A percentile compares a stretch with the other conserved stretches of the same genome.
Evolutionary conservation across 2,329 filamentous ascomycete genomes (phyloP).

Genomic region (Ophiocordyceps australis): DNA sequence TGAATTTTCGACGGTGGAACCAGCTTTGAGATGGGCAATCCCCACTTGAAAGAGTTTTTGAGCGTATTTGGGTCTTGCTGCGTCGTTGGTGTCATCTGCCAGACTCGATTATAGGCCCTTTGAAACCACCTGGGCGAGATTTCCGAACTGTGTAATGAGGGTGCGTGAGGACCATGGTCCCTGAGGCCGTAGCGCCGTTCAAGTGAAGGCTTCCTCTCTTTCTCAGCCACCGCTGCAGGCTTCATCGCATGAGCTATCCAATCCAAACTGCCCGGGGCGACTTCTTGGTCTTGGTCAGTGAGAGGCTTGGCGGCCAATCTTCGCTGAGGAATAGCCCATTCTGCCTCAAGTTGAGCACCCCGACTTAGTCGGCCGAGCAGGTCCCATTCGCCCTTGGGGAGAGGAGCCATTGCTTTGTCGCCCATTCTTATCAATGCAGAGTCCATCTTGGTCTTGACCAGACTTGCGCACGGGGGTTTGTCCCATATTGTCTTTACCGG

Average conservation of each 20-base stretch:
- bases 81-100: constrained; percentile 25
- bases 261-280: constrained; percentile 11
- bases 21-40: constrained; percentile 10
- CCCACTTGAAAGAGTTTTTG: constrained; percentile 26
- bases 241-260: constrained; percentile 23
- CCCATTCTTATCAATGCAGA: constrained; percentile 27
- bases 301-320: constrained; percentile 6
- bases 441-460: constrained; percentile 22
- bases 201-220: constrained; percentile 15
- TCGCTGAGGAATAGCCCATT: constrained; percentile 18
- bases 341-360: constrained; percentile 16
- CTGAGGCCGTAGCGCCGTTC: constrained; percentile 17
- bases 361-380: constrained; percentile 25
- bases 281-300: not conserved
- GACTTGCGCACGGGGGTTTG: constrained; percentile 17
- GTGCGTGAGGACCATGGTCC: too few species aligned
- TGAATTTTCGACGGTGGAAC: constrained; percentile 14
- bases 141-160: constrained; percentile 12
- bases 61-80: constrained; percentile 12
- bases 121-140: constrained; percentile 22
- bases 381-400: constrained; percentile 36
- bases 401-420: constrained; percentile 32
- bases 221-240: constrained; percentile 20
- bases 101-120: constrained; percentile 26
- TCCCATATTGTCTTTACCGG: constrained; percentile 31